Evolutionary conservation across 495 filamentous ascomycete genomes (phyloP).

Genomic region (Hyphodiscus hymeniophilus): DNA sequence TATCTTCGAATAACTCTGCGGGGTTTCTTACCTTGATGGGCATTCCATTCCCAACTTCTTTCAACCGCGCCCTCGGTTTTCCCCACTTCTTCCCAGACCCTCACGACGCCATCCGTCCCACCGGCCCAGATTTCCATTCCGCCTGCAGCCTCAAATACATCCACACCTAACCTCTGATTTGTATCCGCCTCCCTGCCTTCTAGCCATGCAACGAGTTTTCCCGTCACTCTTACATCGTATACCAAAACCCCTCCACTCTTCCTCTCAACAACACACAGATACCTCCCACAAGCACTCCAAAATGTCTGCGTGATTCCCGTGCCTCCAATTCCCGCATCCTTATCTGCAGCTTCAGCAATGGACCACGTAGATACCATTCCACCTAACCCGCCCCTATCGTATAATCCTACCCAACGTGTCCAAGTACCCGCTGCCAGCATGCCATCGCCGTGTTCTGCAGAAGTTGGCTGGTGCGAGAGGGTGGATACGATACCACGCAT

Average conservation of each 20-base stretch:
- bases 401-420: constrained; percentile 67
- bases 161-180: constrained; percentile 72
- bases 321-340: constrained; percentile 41
- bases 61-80: constrained; percentile 43
- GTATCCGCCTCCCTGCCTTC: constrained; percentile 60
- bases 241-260: constrained; percentile 63
- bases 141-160: constrained; percentile 46
- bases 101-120: constrained; percentile 67
- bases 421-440: constrained; percentile 81
- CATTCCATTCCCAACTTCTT: constrained; percentile 49
- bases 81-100: constrained; percentile 63
- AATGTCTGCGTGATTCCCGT: constrained; percentile 63
- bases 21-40: constrained; percentile 34
- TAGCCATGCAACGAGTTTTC: constrained; percentile 60
- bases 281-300: constrained; percentile 83
- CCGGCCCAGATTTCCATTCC: constrained; percentile 81
- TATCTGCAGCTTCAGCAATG: constrained; percentile 31
- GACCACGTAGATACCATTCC: constrained; percentile 61
- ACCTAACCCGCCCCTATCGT: constrained; percentile 58
- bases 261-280: constrained; percentile 82
- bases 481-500: constrained; percentile 80
- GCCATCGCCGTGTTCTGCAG: constrained; percentile 31
- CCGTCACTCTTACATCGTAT: constrained; percentile 75
- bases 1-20: neutral
- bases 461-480: constrained; percentile 33